Evolutionary conservation across 2,329 filamentous ascomycete genomes (phyloP).

Genomic region (Verticillium tricorpus): DNA sequence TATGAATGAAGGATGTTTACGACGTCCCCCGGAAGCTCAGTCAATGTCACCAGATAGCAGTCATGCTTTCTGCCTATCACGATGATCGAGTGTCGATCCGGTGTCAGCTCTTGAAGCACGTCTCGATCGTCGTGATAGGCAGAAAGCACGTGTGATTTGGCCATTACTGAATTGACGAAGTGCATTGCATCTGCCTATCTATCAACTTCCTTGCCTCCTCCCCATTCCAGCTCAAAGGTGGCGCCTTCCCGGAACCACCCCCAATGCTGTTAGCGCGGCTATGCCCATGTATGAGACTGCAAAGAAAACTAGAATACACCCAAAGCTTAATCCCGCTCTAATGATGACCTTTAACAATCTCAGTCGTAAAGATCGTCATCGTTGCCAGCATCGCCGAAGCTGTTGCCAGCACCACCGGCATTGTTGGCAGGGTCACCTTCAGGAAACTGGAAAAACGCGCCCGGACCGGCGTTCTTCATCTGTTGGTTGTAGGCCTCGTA

Average conservation of each 20-base stretch:
- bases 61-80: too few species aligned
- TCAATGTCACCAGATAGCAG: too few species aligned
- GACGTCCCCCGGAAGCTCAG: too few species aligned
- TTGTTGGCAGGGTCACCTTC: constrained; percentile 68
- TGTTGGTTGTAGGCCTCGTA: constrained; percentile 98
- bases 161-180: neutral
- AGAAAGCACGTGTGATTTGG: too few species aligned
- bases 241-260: constrained; percentile 4
- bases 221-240: constrained; percentile 4
- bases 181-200: constrained; percentile 13
- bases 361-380: constrained; percentile 98
- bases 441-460: constrained; percentile 98
- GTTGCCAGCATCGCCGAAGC: constrained; percentile 82
- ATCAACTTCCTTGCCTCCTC: constrained; percentile 13
- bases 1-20: too few species aligned
- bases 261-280: constrained; percentile 11
- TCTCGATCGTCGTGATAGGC: too few species aligned
- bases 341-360: constrained; percentile 22
- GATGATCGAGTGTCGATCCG: too few species aligned
- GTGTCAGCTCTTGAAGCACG: too few species aligned
- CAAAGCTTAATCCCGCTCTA: constrained; percentile 6
- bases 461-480: constrained; percentile 96
- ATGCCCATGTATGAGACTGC: constrained; percentile 28
- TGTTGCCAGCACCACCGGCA: constrained; percentile 51
- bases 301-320: constrained; percentile 45